Conservation (phyloP, 176 grass and related monocot species). For the Rhipidocladum racemiflorum region DNA sequence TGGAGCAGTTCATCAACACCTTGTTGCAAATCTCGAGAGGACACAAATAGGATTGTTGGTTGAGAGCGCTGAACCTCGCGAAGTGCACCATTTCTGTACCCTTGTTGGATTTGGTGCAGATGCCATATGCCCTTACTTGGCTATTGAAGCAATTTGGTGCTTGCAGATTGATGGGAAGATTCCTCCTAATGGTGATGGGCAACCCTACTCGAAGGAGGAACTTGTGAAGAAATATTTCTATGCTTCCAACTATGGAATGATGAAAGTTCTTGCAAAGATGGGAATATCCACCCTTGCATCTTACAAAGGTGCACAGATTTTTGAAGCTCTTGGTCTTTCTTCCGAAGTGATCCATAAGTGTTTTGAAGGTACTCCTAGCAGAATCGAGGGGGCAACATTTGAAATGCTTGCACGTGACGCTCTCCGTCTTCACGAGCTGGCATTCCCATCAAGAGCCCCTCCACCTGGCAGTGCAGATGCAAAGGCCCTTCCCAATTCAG, state of each 20-base stretch:
- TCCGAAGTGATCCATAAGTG: slow-evolving; percentile 82
- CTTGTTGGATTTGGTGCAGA: slow-evolving; percentile 95
- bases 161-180: slow-evolving; percentile 92
- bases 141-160: slow-evolving; percentile 86
- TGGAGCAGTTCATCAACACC: slow-evolving; percentile 97
- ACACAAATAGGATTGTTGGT: slow-evolving; percentile 77
- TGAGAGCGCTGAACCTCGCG: slow-evolving; percentile 94
- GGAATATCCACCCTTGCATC: slow-evolving; percentile 99
- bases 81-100: slow-evolving; percentile 97
- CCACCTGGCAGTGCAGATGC: slow-evolving; percentile 87
- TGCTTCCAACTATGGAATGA: slow-evolving; percentile 89
- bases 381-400: slow-evolving; percentile 90
- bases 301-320: slow-evolving; percentile 99
- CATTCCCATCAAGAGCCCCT: slow-evolving; percentile 69
- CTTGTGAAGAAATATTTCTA: slow-evolving; percentile 82
- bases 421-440: slow-evolving; percentile 82
- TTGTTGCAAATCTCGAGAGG: slow-evolving; percentile 84
- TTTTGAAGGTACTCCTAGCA: slow-evolving; percentile 87
- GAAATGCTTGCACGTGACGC: slow-evolving; percentile 93
- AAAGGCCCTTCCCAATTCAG: slow-evolving; percentile 78
- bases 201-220: slow-evolving; percentile 58
- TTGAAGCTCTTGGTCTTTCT: slow-evolving; percentile 95
- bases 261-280: slow-evolving; percentile 99
- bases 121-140: slow-evolving; percentile 90
- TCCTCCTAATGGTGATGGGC: slow-evolving; percentile 51